Evolutionary conservation across 1,284 basidiomycete species (phyloP).

Genomic region (Uromyces viciae-fabae): DNA sequence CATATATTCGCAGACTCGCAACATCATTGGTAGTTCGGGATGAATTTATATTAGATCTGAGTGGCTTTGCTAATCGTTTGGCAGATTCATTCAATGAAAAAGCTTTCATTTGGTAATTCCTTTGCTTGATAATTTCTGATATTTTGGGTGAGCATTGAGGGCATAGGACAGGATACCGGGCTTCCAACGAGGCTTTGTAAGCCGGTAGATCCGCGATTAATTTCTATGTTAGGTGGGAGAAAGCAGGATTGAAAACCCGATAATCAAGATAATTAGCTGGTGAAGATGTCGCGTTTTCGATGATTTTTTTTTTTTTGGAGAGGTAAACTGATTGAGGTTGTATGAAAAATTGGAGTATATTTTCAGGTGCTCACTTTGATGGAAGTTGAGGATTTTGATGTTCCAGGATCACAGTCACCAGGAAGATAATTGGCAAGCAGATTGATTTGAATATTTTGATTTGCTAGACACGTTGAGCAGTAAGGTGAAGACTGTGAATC

Average conservation of each 20-base stretch:
- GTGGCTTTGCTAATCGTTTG: conserved; percentile 8
- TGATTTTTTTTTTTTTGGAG: background rate
- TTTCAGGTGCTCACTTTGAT: conserved; percentile 11
- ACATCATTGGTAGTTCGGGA: background rate
- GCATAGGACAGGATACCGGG: conserved; percentile 81
- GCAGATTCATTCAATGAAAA: conserved; percentile 61
- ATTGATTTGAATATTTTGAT: conserved; percentile 78
- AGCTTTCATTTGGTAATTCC: conserved; percentile 74
- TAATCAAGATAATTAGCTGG: background rate
- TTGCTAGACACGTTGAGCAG: conserved; percentile 81
- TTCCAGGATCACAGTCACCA: conserved; percentile 37
- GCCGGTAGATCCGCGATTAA: conserved; percentile 65
- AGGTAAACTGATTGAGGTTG: conserved; percentile 57
- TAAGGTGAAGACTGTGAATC: conserved; percentile 59
- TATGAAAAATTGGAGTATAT: conserved; percentile 1
- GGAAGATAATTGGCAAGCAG: conserved; percentile 83
- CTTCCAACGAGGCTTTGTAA: conserved; percentile 70
- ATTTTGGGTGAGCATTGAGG: conserved; percentile 68
- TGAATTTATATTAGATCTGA: background rate
- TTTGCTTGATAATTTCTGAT: conserved; percentile 70
- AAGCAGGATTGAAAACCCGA: background rate
- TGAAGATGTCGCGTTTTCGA: background rate
- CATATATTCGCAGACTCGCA: background rate
- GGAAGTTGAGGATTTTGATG: background rate
- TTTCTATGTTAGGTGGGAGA: conserved; percentile 48